Evolutionary conservation across 306 rosid genomes (phyloP).

Genomic region (Adenanthera pavonina): DNA sequence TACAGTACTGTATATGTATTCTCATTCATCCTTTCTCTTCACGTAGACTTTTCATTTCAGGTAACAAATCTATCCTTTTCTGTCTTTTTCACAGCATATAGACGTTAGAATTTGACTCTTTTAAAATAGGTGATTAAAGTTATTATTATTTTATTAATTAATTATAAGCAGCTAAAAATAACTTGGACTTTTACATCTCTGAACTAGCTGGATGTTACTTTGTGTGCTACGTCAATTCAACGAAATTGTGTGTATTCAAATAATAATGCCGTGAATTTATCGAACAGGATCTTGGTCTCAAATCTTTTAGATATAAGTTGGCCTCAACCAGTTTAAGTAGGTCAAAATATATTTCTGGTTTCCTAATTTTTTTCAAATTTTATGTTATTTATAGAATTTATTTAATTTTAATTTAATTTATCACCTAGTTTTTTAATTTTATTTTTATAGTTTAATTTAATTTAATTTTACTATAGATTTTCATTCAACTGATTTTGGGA

Average conservation of each 20-base stretch:
- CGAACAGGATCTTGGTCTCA: no score
- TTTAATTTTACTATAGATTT: neutral
- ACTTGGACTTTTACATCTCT: neutral
- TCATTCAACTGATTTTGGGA: neutral
- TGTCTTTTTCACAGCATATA: conserved; percentile 26
- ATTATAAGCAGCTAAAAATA: neutral
- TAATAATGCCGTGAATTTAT: no score
- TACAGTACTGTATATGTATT: no score
- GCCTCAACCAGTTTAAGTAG: no score
- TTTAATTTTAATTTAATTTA: no score
- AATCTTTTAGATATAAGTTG: no score
- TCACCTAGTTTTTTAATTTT: neutral
- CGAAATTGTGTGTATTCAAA: no score
- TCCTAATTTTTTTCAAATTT: no score
- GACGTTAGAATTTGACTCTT: neutral
- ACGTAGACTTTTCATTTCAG: neutral
- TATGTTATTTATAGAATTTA: no score
- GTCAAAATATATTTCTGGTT: no score
- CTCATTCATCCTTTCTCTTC: neutral
- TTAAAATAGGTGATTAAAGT: neutral
- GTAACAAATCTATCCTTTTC: conserved; percentile 33
- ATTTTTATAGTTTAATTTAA: no score
- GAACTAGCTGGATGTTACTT: neutral
- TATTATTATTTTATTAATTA: neutral
- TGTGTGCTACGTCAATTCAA: no score